Base-by-base conservation (phyloP, 352 stramenopile genomes). In the Globisporangium radiosum region DNA sequence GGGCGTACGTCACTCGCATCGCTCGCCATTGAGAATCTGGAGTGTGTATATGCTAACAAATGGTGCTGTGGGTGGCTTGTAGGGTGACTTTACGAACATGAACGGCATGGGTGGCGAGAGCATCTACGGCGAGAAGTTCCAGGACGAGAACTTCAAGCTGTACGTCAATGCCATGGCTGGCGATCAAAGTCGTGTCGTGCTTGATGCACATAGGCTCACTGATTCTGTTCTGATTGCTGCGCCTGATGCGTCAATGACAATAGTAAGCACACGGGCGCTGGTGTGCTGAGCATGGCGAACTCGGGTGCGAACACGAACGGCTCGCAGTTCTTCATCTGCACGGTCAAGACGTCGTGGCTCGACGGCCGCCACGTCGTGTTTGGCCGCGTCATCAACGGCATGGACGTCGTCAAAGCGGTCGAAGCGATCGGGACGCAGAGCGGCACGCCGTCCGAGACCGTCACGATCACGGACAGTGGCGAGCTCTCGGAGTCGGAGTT, bases 261-360 rank as follows among this genome's bases (percentile, higher is more conserved):
- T 33, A 73, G 65, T 54, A 94, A 93, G 73, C 85, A 95, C 71
- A 72, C 68, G 19, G 81, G 78, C 51, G 68, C 78, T 36, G 83
- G 84, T 38, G 75, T 75, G 47, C 66, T 95, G 50, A 91, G 78
- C 69, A 95, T 95, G 85, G 84, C 84, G 51, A 95, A 95, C 72
- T 73, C 81, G 42, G 85, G 85, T 17, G 67, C 74, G 45, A 92
- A 93, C 73, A 92, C 88, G 42, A 99, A 99, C 78, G 94, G 94
- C 52, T 97, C 87, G 59, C 95, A 99, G 78, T 99, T 99, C 71
- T 99, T 99, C 76, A 98, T 99, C 62, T 94, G 80, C 70, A 96
- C 88, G 17, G 89, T 94, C 63, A 91, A 95, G 75, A 96, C 88
- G 6, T 87, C 85, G 68, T 96, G 87, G 87, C 73, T 97, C 63